phyloP scores from a whole-genome alignment of 805 yeast species.

The Komagataella kurtzmanii region DNA sequence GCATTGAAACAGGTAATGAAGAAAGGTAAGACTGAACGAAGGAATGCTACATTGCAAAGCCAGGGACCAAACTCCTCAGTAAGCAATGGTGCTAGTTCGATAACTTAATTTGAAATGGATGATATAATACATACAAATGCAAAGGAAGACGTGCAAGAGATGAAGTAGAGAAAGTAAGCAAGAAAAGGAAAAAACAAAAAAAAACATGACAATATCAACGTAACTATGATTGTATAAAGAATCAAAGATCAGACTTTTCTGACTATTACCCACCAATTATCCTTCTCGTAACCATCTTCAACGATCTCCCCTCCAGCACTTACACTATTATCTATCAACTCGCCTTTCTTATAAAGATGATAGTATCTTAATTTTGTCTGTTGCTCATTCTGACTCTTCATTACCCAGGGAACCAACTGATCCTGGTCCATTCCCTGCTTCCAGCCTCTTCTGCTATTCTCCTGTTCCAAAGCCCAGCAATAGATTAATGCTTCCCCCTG shows the following conservation, averaged over 20 bases:
- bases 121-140: neutral
- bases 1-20: conserved; percentile 93
- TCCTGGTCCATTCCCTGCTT: conserved; percentile 89
- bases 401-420: conserved; percentile 92
- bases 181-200: neutral
- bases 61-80: neutral
- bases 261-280: conserved; percentile 81
- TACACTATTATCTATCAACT: conserved; percentile 55
- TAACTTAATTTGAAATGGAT: neutral
- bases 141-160: neutral
- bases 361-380: conserved; percentile 73
- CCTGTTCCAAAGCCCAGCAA: conserved; percentile 96
- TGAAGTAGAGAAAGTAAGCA: neutral
- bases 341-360: conserved; percentile 79
- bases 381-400: conserved; percentile 15
- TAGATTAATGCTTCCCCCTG: conserved; percentile 71
- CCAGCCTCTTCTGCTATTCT: conserved; percentile 77
- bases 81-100: neutral
- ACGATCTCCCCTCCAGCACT: conserved; percentile 61
- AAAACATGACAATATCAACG: neutral
- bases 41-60: conserved; percentile 29
- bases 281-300: conserved; percentile 77
- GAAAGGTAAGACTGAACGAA: conserved; percentile 81
- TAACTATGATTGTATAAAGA: neutral
- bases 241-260: conserved; percentile 11